A percentile compares a stretch with the other conserved stretches of the same genome.
phyloP scores from a whole-genome alignment of 139 green algal species.

The Tetradesmus lagerheimii region DNA sequence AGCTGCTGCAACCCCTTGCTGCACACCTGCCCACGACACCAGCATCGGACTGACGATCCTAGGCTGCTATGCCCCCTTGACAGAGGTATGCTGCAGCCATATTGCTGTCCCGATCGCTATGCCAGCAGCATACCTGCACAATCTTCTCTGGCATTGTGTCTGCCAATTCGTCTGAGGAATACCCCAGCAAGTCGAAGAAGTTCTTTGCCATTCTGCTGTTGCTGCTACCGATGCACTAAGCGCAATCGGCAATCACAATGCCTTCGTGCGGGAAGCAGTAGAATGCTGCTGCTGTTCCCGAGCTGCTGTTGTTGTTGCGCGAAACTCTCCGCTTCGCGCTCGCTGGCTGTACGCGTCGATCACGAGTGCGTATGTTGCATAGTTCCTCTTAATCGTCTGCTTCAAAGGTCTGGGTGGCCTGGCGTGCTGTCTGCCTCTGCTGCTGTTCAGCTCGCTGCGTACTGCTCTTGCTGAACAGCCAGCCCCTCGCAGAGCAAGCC shows the following conservation, averaged over 20 bases:
- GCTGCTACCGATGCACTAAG: background rate
- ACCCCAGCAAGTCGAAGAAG: constrained; percentile 53
- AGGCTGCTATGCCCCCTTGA: background rate
- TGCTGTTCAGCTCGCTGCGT: background rate
- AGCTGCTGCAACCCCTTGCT: background rate
- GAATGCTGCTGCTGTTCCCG: background rate
- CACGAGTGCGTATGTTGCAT: background rate
- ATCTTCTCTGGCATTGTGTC: constrained; percentile 45
- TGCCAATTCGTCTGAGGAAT: constrained; percentile 42
- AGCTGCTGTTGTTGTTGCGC: constrained; percentile 33
- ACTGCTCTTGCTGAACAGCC: background rate
- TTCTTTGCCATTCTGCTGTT: constrained; percentile 39
- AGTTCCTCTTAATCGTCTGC: background rate
- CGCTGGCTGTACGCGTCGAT: background rate
- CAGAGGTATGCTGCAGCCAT: background rate
- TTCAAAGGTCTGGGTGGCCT: background rate
- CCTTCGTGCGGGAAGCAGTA: background rate
- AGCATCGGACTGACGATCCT: background rate
- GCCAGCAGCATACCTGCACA: constrained; percentile 38
- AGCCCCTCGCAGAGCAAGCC: background rate
- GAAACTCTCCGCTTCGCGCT: constrained; percentile 3
- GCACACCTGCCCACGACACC: background rate
- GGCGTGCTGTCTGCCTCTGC: background rate
- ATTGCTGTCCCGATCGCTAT: background rate
- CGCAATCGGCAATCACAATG: background rate